These are phyloP conservation scores for Gaillardinia entomophila DNA, from an alignment of 805 yeast genomes.

Conservation along the genomic window DNA sequence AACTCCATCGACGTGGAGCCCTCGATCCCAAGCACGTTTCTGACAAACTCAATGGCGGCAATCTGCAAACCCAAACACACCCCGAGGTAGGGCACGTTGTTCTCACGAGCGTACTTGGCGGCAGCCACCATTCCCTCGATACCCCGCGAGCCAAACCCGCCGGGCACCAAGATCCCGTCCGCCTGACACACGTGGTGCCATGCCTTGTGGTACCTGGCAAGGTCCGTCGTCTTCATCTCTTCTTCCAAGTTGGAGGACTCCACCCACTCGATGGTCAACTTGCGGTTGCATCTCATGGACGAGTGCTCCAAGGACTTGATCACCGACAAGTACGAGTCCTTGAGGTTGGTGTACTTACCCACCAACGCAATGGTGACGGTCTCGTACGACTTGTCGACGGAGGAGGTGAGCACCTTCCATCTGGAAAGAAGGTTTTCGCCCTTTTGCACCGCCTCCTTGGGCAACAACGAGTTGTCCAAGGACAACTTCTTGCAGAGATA, in stretches of 20 bases:
- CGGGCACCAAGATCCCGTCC: conserved; percentile 96
- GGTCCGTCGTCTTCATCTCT: conserved; percentile 53
- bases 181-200: conserved; percentile 93
- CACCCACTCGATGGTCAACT: conserved; percentile 89
- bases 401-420: conserved; percentile 77
- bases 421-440: conserved; percentile 67
- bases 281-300: conserved; percentile 82
- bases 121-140: conserved; percentile 98
- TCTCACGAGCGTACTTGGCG: conserved; percentile 97
- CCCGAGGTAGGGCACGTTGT: conserved; percentile 89
- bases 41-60: conserved; percentile 90
- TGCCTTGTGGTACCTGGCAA: conserved; percentile 84
- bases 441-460: conserved; percentile 46
- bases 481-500: conserved; percentile 65
- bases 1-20: conserved; percentile 82
- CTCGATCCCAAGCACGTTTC: conserved; percentile 66
- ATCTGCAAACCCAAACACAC: conserved; percentile 96
- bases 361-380: conserved; percentile 92
- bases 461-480: conserved; percentile 39
- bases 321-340: conserved; percentile 92
- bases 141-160: conserved; percentile 97
- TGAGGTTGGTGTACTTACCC: conserved; percentile 93
- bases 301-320: conserved; percentile 94
- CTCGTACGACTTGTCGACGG: conserved; percentile 78
- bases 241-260: conserved; percentile 89